Base-by-base conservation (phyloP, 1,139 yeast genomes). In the Saccharomycopsis phalli region DNA sequence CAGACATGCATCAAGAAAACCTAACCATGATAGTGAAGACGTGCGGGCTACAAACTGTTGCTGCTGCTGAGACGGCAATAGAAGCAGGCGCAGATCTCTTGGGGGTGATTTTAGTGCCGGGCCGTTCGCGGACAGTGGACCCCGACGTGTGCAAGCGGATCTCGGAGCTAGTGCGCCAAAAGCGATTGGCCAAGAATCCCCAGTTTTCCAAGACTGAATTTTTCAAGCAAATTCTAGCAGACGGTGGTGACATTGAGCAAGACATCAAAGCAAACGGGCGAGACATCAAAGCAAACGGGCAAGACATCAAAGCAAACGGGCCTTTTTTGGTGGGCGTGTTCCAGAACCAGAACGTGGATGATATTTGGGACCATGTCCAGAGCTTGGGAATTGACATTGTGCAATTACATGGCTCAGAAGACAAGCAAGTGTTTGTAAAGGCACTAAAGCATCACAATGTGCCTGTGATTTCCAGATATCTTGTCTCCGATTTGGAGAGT, bases 271-370 rank as follows among this genome's bases (percentile, higher is more conserved):
- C 18, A 2, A 10, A 11, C 7, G 18, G 14, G 10, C 34, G 33
- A 10, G 70, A 68, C 58, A 69, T 69, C 49, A 54, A 53, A 2
- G 46, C 50, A 3, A 55, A 64, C 2, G 42, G 60, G 1, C 47
- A 51, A n/a, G 50, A 59, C 11, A 49, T 77, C 3, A 47, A 50
- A 2, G 62, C 60, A 34, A 65, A 71, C 45, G 83, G 88, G 0
- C 95, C 95, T 0, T 71, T 66, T 50, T 58, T 82, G 2, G 96
- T 87, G 2, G 98, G 97, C 1, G 98, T 91, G 2, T 87, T 91
- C 60, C 68, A 91, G 47, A 86, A 91, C 57, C 97, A 88, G 58
- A 55, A 78, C 0, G 53, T 80, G 1, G 77, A 72, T 2, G 81
- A 80, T 16, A 81, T 88, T 0, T 57, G 68, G 28, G 47, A 52